These are phyloP conservation scores for Bryoerythrophyllum caledonicum DNA, from an alignment of 225 moss, liverwort and hornwort species.

Conservation along the genomic window DNA sequence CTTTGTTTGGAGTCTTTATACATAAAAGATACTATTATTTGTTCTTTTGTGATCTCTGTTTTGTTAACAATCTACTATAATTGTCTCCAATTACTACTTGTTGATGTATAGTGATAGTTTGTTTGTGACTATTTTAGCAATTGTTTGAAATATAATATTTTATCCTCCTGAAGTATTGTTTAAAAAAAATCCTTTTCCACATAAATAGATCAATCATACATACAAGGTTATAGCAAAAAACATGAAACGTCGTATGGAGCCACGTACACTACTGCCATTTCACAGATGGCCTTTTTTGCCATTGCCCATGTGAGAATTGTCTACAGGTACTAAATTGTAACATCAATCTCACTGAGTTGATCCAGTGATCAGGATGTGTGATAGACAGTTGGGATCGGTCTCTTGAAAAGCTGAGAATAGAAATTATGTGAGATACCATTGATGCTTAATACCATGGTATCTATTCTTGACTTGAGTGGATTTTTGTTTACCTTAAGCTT, in stretches of 20 bases:
- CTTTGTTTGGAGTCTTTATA: no score
- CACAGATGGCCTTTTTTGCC: conserved; percentile 57
- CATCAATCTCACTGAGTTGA: not conserved
- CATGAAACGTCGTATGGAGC: conserved; percentile 39
- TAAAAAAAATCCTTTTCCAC: no score
- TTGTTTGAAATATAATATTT: no score
- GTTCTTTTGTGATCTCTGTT: no score
- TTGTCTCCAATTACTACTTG: no score
- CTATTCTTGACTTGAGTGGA: not conserved
- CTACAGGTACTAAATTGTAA: not conserved
- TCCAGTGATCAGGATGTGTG: not conserved
- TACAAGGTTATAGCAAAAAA: no score
- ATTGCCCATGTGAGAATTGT: conserved; percentile 43
- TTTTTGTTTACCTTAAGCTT: not conserved
- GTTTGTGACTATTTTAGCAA: no score
- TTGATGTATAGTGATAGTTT: no score
- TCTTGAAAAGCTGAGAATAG: not conserved
- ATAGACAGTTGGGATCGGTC: not conserved
- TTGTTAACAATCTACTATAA: no score
- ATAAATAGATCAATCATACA: no score
- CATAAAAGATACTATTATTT: no score
- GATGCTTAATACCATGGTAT: not conserved
- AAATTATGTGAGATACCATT: not conserved
- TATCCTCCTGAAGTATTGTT: no score
- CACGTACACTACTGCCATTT: conserved; percentile 46